Evolutionary conservation across 768 basidiomycete genomes (phyloP).

Genomic region (Leccinellum albellum): DNA sequence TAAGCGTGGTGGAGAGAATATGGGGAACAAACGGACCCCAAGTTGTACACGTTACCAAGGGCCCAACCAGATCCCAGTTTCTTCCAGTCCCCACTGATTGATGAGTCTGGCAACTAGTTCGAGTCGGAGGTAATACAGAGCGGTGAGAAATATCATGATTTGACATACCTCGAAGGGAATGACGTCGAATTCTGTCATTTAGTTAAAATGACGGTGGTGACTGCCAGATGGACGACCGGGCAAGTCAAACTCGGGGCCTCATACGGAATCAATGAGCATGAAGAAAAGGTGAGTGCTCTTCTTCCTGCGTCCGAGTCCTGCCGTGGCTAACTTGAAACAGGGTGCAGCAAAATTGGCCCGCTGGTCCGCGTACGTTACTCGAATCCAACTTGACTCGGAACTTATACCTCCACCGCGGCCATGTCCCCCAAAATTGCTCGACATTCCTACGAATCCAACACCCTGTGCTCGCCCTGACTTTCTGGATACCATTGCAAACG

Average conservation of each 20-base stretch:
- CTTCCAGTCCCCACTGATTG: conserved; percentile 85
- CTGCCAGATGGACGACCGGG: background rate
- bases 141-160: background rate
- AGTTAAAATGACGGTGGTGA: background rate
- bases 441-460: conserved; percentile 85
- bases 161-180: conserved; percentile 75
- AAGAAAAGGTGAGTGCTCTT: conserved; percentile 48
- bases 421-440: conserved; percentile 92
- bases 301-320: background rate
- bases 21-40: conserved; percentile 33
- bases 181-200: conserved; percentile 73
- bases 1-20: conserved; percentile 3
- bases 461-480: conserved; percentile 90
- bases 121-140: conserved; percentile 27
- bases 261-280: conserved; percentile 41
- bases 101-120: no score
- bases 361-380: conserved; percentile 90
- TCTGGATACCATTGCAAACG: conserved; percentile 73
- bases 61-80: conserved; percentile 87
- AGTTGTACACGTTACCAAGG: conserved; percentile 91
- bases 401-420: conserved; percentile 93
- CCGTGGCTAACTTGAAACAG: background rate
- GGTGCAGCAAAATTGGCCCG: conserved; percentile 73
- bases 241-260: conserved; percentile 1
- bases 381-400: no score